These are phyloP conservation scores for Phytophthora citricola DNA, from an alignment of 352 stramenopile genomes.

Conservation along the genomic window DNA sequence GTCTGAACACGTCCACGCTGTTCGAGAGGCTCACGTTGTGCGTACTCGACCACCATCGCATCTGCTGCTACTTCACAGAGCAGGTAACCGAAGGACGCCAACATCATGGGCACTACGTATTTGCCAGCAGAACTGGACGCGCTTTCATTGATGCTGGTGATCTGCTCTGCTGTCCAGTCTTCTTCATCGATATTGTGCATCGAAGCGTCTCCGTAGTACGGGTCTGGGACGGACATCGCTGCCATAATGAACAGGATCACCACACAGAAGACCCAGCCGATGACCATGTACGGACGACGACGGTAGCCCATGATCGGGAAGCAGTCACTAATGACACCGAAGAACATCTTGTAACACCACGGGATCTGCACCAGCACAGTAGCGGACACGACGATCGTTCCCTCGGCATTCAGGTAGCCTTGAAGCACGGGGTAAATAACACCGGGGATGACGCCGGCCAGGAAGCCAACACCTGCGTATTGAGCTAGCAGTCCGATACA, in stretches of 20 bases:
- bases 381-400: conserved; percentile 49
- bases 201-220: conserved; percentile 48
- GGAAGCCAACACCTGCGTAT: conserved; percentile 54
- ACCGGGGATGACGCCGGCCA: conserved; percentile 47
- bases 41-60: conserved; percentile 65
- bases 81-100: conserved; percentile 61
- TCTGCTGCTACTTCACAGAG: conserved; percentile 61
- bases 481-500: conserved; percentile 53
- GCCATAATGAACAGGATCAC: conserved; percentile 51
- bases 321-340: conserved; percentile 58
- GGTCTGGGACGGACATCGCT: conserved; percentile 33
- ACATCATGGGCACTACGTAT: conserved; percentile 66
- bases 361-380: conserved; percentile 54
- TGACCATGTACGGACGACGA: conserved; percentile 58
- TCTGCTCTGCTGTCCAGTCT: conserved; percentile 42
- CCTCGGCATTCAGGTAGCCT: conserved; percentile 58
- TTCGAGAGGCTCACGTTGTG: conserved; percentile 55
- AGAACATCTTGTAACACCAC: conserved; percentile 65
- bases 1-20: conserved; percentile 54
- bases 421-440: conserved; percentile 62
- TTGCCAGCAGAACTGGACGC: conserved; percentile 41
- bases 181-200: conserved; percentile 44
- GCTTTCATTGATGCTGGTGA: conserved; percentile 39
- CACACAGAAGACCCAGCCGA: conserved; percentile 57
- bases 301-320: conserved; percentile 61